Conservation (phyloP, 371 early-diverging fungal genomes). For the Mucor plumbeus region DNA sequence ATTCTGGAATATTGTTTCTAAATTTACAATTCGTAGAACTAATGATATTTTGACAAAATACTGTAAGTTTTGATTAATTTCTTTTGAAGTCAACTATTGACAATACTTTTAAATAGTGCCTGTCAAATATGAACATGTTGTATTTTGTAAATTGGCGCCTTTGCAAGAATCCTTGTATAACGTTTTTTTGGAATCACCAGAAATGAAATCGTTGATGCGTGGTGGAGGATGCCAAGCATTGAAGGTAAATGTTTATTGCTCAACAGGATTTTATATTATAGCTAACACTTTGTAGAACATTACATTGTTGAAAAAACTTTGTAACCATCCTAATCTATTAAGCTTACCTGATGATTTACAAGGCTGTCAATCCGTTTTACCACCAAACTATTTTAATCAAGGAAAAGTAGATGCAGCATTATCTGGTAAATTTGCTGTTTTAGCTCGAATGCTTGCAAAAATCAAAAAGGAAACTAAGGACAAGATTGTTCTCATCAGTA, state of each 20-base stretch:
- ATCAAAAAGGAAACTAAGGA: conserved; percentile 81
- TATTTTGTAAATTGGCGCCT: conserved; percentile 86
- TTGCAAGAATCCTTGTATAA: conserved; percentile 86
- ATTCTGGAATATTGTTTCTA: conserved; percentile 84
- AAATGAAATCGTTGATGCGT: conserved; percentile 72
- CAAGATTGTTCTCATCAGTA: conserved; percentile 96
- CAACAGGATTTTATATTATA: neutral
- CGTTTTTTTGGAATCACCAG: conserved; percentile 78
- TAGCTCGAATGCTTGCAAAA: conserved; percentile 76
- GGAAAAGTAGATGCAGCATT: conserved; percentile 68
- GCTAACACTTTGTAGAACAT: conserved; percentile 64
- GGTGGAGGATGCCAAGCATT: conserved; percentile 73
- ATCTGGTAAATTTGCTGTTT: conserved; percentile 89
- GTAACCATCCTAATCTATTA: conserved; percentile 91
- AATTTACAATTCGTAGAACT: conserved; percentile 94
- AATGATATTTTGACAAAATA: conserved; percentile 95
- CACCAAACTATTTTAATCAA: conserved; percentile 42
- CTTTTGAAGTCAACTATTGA: neutral
- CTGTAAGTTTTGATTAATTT: conserved; percentile 55
- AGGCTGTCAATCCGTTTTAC: conserved; percentile 68
- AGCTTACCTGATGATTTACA: conserved; percentile 72
- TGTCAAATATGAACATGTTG: conserved; percentile 95
- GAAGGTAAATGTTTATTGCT: conserved; percentile 44
- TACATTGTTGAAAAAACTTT: conserved; percentile 90
- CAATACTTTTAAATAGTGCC: conserved; percentile 67